Evolutionary conservation across 73 alveolate genomes (phyloP).

Genomic region (Paramecium bursaria): DNA sequence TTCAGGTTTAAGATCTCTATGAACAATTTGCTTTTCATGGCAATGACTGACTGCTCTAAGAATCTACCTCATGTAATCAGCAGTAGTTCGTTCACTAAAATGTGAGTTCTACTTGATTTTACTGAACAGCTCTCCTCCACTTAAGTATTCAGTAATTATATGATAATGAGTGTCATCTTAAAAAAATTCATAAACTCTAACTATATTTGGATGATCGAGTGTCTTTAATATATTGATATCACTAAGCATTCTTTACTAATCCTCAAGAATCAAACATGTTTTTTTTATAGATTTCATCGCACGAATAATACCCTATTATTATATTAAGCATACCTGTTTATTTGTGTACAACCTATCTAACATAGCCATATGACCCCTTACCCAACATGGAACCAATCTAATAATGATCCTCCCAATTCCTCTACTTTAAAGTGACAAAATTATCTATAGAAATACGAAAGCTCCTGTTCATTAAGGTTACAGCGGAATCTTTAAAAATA

Average conservation of each 20-base stretch:
- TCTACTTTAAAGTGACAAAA: slow-evolving; percentile 35
- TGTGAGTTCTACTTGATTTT: slow-evolving; percentile 67
- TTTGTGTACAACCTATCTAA: slow-evolving; percentile 86
- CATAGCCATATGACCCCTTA: slow-evolving; percentile 81
- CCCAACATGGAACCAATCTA: neutral
- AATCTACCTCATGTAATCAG: slow-evolving; percentile 77
- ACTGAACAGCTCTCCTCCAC: slow-evolving; percentile 84
- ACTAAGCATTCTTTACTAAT: slow-evolving; percentile 31
- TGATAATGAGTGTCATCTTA: slow-evolving; percentile 62
- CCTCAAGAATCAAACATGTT: slow-evolving; percentile 28
- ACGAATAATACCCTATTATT: no score
- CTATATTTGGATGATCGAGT: slow-evolving; percentile 76
- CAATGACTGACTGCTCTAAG: slow-evolving; percentile 80
- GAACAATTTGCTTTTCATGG: slow-evolving; percentile 77
- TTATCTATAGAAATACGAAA: no score
- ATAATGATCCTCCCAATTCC: slow-evolving; percentile 14
- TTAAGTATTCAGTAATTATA: slow-evolving; percentile 67
- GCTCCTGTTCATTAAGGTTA: no score
- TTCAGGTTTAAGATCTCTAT: slow-evolving; percentile 88
- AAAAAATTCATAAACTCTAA: slow-evolving; percentile 70
- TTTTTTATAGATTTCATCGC: slow-evolving; percentile 43
- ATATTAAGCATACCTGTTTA: slow-evolving; percentile 72
- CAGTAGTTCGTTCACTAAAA: slow-evolving; percentile 79
- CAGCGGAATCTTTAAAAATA: no score
- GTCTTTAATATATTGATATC: slow-evolving; percentile 41